Conservation (phyloP, 2,329 filamentous ascomycete genomes). For the Nigrograna mackinnonii region DNA sequence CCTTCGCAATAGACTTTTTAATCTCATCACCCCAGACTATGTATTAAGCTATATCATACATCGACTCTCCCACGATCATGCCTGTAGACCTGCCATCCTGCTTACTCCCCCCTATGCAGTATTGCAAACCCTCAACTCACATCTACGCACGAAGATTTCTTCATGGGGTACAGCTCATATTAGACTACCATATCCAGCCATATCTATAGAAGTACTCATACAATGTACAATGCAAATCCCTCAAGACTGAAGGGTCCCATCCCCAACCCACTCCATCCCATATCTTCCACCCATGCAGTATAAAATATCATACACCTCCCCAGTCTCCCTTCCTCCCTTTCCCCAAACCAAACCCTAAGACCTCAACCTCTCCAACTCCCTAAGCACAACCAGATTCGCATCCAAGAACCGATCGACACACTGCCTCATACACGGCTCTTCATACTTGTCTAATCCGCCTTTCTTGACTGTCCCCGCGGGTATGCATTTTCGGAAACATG, state of each 20-base stretch:
- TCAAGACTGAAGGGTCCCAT: too few relatives aligned
- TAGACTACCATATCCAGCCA: background rate
- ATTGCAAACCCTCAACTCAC: too few relatives aligned
- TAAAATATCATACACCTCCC: background rate
- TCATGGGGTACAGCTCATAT: too few relatives aligned
- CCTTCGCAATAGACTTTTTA: too few relatives aligned
- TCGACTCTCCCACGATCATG: too few relatives aligned
- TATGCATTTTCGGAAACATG: constrained; percentile 96
- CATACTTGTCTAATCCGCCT: constrained; percentile 72
- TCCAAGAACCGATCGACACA: constrained; percentile 96
- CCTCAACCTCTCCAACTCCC: constrained; percentile 71
- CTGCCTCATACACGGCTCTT: constrained; percentile 85
- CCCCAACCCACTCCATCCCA: constrained; percentile 1
- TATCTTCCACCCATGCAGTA: background rate
- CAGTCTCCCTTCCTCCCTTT: background rate
- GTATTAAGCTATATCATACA: too few relatives aligned
- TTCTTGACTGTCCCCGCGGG: constrained; percentile 71
- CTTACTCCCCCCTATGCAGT: too few relatives aligned
- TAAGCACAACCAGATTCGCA: constrained; percentile 80
- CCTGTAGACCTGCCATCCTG: too few relatives aligned
- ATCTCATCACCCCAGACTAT: too few relatives aligned
- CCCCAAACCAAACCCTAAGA: background rate
- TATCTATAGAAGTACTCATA: too few relatives aligned
- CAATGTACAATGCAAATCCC: too few relatives aligned
- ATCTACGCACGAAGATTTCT: too few relatives aligned